These are phyloP conservation scores for Anisodus acutangulus DNA, from an alignment of 257 asterid species.

Conservation along the genomic window DNA sequence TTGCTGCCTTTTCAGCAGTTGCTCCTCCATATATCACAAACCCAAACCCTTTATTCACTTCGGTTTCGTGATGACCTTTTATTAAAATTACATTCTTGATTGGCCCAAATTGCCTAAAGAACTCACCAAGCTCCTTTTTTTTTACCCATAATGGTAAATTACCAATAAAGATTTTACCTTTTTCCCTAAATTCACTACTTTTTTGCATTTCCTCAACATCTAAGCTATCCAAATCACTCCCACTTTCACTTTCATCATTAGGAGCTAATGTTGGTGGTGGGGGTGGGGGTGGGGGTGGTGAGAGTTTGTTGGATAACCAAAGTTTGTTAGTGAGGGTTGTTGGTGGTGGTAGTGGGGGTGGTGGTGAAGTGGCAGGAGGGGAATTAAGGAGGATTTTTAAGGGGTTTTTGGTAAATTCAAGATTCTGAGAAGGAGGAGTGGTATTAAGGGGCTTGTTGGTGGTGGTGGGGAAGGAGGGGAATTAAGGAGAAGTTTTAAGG, in stretches of 20 bases:
- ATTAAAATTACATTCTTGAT: conserved; percentile 79
- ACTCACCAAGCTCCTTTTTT: conserved; percentile 77
- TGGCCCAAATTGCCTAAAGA: conserved; percentile 94
- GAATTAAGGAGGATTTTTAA: conserved; percentile 54
- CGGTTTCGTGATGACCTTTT: conserved; percentile 78
- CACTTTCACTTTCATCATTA: conserved; percentile 31
- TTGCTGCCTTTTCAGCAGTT: conserved; percentile 81
- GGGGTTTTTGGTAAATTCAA: conserved; percentile 60
- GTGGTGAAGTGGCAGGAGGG: conserved; percentile 22
- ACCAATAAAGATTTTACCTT: conserved; percentile 89
- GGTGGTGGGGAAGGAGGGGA: conserved; percentile 32
- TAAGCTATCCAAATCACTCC: conserved; percentile 34
- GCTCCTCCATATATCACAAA: conserved; percentile 77
- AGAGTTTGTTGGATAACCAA: conserved; percentile 79
- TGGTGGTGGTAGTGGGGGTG: conserved; percentile 41
- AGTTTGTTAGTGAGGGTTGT: conserved; percentile 64
- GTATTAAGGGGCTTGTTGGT: conserved; percentile 49
- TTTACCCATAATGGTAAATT: conserved; percentile 88
- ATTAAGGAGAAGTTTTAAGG: conserved; percentile 59
- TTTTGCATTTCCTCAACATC: conserved; percentile 36
- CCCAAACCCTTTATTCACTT: conserved; percentile 94
- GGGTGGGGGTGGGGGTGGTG: conserved; percentile 65
- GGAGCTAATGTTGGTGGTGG: conserved; percentile 33
- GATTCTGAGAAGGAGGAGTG: conserved; percentile 39
- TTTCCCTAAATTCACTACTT: conserved; percentile 62